Evolutionary conservation across 371 early-diverging fungal species (phyloP).

Genomic region (Choanephora cucurbitarum): DNA sequence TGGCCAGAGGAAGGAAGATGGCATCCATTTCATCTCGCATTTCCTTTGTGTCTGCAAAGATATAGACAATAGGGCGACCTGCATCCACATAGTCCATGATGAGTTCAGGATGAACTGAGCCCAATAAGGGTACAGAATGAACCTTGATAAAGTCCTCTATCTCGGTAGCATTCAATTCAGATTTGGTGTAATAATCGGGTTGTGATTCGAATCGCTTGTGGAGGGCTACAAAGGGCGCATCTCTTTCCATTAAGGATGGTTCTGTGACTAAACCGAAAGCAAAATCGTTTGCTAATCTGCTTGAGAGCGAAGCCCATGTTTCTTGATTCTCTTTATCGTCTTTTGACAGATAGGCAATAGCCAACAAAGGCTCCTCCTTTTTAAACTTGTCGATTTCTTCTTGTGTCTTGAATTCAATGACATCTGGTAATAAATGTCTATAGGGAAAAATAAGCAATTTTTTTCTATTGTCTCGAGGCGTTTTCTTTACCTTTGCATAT

Average conservation of each 20-base stretch:
- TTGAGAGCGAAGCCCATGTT: conserved; percentile 62
- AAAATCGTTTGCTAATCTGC: conserved; percentile 68
- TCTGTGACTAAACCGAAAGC: conserved; percentile 74
- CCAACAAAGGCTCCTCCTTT: conserved; percentile 76
- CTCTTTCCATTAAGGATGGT: conserved; percentile 25
- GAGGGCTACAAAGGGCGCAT: conserved; percentile 50
- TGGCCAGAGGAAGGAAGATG: conserved; percentile 65
- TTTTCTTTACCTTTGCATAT: conserved; percentile 74
- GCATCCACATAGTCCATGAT: conserved; percentile 74
- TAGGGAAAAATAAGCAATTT: not conserved
- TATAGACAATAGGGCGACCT: conserved; percentile 80
- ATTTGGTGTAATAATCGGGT: conserved; percentile 70
- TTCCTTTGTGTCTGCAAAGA: conserved; percentile 70
- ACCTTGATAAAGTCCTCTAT: conserved; percentile 57
- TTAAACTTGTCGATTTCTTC: conserved; percentile 63
- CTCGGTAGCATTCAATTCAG: conserved; percentile 20
- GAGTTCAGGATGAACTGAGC: conserved; percentile 77
- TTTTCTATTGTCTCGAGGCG: not conserved
- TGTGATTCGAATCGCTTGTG: conserved; percentile 61
- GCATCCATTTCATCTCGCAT: conserved; percentile 49
- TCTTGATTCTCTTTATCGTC: conserved; percentile 52
- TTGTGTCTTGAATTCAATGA: conserved; percentile 38
- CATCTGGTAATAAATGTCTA: conserved; percentile 66
- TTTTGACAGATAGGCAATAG: conserved; percentile 75
- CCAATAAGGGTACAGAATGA: conserved; percentile 78